Percentiles rank a stretch among this genome's conserved stretches.
Evolutionary conservation across 2,329 filamentous ascomycete species (phyloP).

Genomic region (Aspergillus sp.): DNA sequence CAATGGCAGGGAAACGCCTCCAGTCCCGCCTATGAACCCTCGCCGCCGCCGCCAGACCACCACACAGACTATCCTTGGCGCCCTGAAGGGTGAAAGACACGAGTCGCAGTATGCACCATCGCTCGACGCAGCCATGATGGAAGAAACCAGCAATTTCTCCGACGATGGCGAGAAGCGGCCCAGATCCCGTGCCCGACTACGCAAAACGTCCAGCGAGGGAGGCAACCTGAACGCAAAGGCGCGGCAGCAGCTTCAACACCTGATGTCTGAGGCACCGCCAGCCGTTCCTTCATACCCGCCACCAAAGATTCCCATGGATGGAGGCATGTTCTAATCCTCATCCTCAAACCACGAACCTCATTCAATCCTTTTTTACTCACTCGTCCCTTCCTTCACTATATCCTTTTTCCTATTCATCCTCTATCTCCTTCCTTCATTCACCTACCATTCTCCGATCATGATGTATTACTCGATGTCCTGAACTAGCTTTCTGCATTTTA

Average conservation of each 20-base stretch:
- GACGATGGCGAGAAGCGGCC: conserved; percentile 44
- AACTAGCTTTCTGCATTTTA: conserved; percentile 8
- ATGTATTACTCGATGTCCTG: conserved; percentile 14
- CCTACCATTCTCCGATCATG: background rate
- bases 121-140: conserved; percentile 26
- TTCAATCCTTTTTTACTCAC: conserved; percentile 6
- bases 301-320: conserved; percentile 34
- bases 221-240: conserved; percentile 50
- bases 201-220: conserved; percentile 55
- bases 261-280: conserved; percentile 27
- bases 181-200: conserved; percentile 43
- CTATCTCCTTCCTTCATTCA: conserved; percentile 4
- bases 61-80: conserved; percentile 45
- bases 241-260: conserved; percentile 41
- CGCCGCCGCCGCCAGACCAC: conserved; percentile 54
- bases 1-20: conserved; percentile 56
- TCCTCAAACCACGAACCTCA: background rate
- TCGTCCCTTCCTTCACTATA: conserved; percentile 3
- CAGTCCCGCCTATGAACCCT: conserved; percentile 62
- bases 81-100: conserved; percentile 39
- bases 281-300: conserved; percentile 38
- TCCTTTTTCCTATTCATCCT: background rate
- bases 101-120: conserved; percentile 31
- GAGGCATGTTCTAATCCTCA: conserved; percentile 41
- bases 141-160: conserved; percentile 47